These are phyloP conservation scores for Adiantum capillusveneris DNA, from an alignment of 75 land plant species.

Conservation along the genomic window DNA sequence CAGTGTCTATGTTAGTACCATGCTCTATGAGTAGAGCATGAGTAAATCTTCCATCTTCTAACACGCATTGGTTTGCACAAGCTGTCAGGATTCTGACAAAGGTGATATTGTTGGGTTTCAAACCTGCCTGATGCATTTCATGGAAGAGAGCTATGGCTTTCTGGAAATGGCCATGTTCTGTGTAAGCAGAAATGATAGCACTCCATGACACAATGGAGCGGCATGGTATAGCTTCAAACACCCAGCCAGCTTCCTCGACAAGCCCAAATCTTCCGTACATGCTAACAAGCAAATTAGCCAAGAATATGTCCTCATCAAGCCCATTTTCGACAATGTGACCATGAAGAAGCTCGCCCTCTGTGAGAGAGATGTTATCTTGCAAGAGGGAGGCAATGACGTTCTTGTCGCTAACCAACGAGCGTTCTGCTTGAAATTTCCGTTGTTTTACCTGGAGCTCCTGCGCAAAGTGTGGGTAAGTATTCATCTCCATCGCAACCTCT, in stretches of 20 bases:
- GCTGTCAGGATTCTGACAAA: slow-evolving; percentile 35
- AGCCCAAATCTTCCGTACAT: slow-evolving; percentile 14
- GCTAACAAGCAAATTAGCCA: slow-evolving; percentile 12
- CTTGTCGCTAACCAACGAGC: too few species aligned
- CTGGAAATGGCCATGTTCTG: slow-evolving; percentile 10
- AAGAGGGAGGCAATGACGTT: too few species aligned
- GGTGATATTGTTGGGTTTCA: slow-evolving; percentile 21
- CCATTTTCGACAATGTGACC: too few species aligned
- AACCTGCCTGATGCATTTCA: slow-evolving; percentile 27
- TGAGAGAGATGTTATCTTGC: too few species aligned
- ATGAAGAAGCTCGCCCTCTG: too few species aligned
- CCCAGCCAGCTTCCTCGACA: not conserved
- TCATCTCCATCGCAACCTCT: too few species aligned
- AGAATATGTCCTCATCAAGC: not conserved
- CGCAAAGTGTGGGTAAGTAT: too few species aligned
- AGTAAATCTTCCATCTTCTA: not conserved
- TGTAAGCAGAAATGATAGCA: slow-evolving; percentile 27
- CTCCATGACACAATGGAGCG: slow-evolving; percentile 26
- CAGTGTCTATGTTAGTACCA: slow-evolving; percentile 1
- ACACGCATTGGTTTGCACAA: slow-evolving; percentile 25
- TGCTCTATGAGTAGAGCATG: not conserved
- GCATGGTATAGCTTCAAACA: slow-evolving; percentile 9
- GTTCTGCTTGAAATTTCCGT: too few species aligned
- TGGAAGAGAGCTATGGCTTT: slow-evolving; percentile 20
- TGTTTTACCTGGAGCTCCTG: too few species aligned